Evolutionary conservation across 2,329 filamentous ascomycete genomes (phyloP).

Genomic region (Sclerotinia spermophila): DNA sequence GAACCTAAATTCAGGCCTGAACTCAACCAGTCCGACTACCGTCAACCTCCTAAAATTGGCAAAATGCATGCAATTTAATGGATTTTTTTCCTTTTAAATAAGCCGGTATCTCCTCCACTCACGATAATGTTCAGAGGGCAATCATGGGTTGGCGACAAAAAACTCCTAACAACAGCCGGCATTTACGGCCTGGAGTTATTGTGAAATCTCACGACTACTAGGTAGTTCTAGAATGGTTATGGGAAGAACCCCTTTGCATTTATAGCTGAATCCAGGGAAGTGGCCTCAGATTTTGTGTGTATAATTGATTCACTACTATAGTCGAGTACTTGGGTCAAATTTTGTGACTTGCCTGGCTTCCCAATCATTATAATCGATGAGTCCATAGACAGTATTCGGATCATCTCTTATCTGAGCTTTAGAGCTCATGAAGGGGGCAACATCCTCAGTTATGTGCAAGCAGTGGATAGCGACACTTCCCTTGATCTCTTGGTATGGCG

Average conservation of each 20-base stretch:
- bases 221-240: not conserved
- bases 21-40: not conserved
- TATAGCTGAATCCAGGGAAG: not conserved
- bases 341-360: not conserved
- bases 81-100: not conserved
- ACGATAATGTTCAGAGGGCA: not conserved
- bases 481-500: not conserved
- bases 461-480: not conserved
- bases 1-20: not conserved
- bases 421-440: not conserved
- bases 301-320: not conserved
- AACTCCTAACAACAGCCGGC: not conserved
- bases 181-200: not conserved
- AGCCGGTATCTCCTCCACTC: not conserved
- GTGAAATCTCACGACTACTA: not conserved
- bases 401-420: not conserved
- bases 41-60: too few species aligned
- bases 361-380: not conserved
- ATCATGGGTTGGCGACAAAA: not conserved
- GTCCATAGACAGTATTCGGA: not conserved
- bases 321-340: not conserved
- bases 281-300: not conserved
- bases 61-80: not conserved
- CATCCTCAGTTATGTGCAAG: not conserved
- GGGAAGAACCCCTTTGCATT: not conserved